These are phyloP conservation scores for Pinus tabuliformis DNA, from an alignment of 75 land plant genomes.

Conservation along the genomic window DNA sequence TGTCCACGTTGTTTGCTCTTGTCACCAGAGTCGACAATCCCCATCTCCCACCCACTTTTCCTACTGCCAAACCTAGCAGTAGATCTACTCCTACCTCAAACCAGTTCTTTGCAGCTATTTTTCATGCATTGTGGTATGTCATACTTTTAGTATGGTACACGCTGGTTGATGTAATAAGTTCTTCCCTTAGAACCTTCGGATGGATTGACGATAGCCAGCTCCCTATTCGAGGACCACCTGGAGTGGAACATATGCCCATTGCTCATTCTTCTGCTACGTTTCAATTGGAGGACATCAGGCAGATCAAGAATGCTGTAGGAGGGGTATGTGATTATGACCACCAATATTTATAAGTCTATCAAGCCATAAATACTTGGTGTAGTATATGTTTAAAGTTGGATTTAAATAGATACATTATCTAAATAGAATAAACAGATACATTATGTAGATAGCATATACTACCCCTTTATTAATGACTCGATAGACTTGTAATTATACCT, in stretches of 20 bases:
- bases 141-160: not conserved
- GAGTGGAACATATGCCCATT: not conserved
- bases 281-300: not conserved
- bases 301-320: not conserved
- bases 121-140: too few relatives aligned
- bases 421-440: too few relatives aligned
- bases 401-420: too few relatives aligned
- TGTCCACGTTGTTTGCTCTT: not conserved
- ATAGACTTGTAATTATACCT: too few relatives aligned
- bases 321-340: not conserved
- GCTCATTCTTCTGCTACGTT: not conserved
- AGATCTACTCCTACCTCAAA: not conserved
- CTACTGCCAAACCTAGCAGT: not conserved
- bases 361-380: too few relatives aligned
- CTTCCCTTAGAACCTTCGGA: conserved; percentile 2
- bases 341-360: too few relatives aligned
- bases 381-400: too few relatives aligned
- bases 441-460: too few relatives aligned
- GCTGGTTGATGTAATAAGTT: conserved; percentile 8
- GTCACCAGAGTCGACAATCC: not conserved
- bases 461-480: too few relatives aligned
- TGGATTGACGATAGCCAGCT: conserved; percentile 1
- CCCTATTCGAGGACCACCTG: not conserved
- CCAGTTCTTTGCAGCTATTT: not conserved
- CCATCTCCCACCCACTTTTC: not conserved